Base-by-base conservation (phyloP, 805 yeast species). In the Candida maltosa region DNA sequence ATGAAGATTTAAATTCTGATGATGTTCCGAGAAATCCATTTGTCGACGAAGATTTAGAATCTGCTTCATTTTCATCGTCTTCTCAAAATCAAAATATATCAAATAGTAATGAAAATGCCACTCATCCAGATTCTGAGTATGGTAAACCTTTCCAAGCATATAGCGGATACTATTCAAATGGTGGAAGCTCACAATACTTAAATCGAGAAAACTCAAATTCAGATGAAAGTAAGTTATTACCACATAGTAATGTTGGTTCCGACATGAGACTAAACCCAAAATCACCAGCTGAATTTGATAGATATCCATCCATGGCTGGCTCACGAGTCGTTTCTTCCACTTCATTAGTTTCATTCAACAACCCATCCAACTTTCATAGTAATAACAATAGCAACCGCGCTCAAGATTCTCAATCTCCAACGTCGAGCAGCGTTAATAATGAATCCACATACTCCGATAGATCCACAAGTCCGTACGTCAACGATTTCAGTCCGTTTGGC, bases 401-500 rank as follows among this genome's bases (percentile, higher is more conserved):
- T n/a, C n/a, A n/a, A n/a, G 50, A 43, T 28, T 42, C 51, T 11
- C 14, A 12, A 15, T 28, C 40, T 18, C 42, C 58, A 15, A 9
- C 24, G 4, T 35, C 38, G 4, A 11, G 26, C 16, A 32, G 36
- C 21, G 9, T 32, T 4, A 32, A 32, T 16, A 31, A 32, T n/a
- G 36, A 32, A 12, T 5, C 36, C 9, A 44, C 47, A 16, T n/a
- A n/a, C n/a, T 46, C 55, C 3, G 45, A 44, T 26, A 48, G 42
- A 16, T 46, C 48, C 11, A 32, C 31, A 15, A 27, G 31, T 20
- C 66, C 67, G 5, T 58, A 64, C 31, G 73, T 80, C 16, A 49
- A 60, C 16, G 93, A 83, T 51, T 80, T 80, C 46, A 78, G 85
- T 31, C 98, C 97, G 3, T 91, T 91, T 63, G 98, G 97, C 34